These are phyloP conservation scores for Globisporangium nunn DNA, from an alignment of 352 stramenopile genomes.

Conservation along the genomic window DNA sequence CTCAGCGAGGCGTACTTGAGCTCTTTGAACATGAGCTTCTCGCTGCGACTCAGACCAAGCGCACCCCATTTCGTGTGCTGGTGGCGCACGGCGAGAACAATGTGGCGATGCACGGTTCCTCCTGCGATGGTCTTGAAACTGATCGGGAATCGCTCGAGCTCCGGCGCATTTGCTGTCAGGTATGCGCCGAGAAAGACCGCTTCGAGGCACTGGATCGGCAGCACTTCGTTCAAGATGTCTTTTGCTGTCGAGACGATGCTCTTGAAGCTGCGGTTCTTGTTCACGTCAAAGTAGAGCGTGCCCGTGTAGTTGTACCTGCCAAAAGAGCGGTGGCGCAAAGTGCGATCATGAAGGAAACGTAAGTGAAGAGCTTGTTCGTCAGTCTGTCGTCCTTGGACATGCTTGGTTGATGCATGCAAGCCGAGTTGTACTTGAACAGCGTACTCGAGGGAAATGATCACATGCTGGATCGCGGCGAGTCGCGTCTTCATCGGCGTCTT, in stretches of 20 bases:
- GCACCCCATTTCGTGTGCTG: slow-evolving; percentile 79
- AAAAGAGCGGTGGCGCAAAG: background rate
- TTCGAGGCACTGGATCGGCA: slow-evolving; percentile 87
- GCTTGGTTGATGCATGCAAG: background rate
- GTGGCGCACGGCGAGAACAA: slow-evolving; percentile 67
- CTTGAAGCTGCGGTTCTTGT: slow-evolving; percentile 87
- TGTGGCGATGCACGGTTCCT: slow-evolving; percentile 63
- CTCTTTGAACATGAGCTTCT: slow-evolving; percentile 85
- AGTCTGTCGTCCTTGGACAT: background rate
- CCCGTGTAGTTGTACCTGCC: slow-evolving; percentile 84
- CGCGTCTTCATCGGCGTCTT: slow-evolving; percentile 58
- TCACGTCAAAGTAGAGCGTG: slow-evolving; percentile 79
- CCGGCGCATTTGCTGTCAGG: slow-evolving; percentile 54
- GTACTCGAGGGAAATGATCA: slow-evolving; percentile 68
- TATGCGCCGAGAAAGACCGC: slow-evolving; percentile 81
- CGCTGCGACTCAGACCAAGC: slow-evolving; percentile 73
- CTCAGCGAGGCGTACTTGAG: slow-evolving; percentile 73
- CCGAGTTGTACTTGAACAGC: background rate
- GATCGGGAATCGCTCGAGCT: slow-evolving; percentile 77
- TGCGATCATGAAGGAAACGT: too few relatives aligned
- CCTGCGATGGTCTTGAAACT: slow-evolving; percentile 81
- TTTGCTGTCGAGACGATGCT: slow-evolving; percentile 82
- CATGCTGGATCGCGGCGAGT: slow-evolving; percentile 48
- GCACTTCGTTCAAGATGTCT: slow-evolving; percentile 74
- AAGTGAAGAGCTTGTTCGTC: background rate